phyloP scores from a whole-genome alignment of 768 basidiomycete genomes.

The Stropharia rugosoannulata region DNA sequence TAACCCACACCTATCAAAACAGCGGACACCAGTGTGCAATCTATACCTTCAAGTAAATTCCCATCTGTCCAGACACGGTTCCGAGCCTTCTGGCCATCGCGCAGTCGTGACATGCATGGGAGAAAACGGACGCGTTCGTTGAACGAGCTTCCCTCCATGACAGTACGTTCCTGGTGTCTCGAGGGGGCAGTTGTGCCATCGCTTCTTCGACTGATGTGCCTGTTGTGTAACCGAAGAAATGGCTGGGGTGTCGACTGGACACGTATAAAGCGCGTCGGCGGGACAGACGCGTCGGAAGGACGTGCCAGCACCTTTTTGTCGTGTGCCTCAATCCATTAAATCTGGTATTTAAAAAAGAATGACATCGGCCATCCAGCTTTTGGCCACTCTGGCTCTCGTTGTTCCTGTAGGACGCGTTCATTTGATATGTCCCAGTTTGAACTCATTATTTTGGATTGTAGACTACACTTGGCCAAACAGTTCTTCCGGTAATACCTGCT shows the following conservation, averaged over 20 bases:
- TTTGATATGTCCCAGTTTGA: background rate
- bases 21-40: background rate
- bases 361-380: conserved; percentile 1
- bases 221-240: conserved; percentile 6
- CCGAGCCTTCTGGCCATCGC: conserved; percentile 4
- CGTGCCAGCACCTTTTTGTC: conserved; percentile 13
- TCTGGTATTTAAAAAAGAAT: conserved; percentile 1
- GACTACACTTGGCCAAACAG: conserved; percentile 10
- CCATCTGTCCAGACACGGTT: conserved; percentile 7
- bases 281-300: conserved; percentile 10
- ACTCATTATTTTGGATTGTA: background rate
- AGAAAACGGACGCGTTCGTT: conserved; percentile 5
- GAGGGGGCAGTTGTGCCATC: conserved; percentile 13
- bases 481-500: conserved; percentile 23
- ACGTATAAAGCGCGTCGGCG: conserved; percentile 13
- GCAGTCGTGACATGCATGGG: conserved; percentile 13
- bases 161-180: conserved; percentile 16
- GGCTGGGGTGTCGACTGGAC: background rate
- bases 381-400: conserved; percentile 7
- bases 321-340: background rate
- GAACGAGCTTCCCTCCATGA: conserved; percentile 2
- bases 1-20: conserved; percentile 8
- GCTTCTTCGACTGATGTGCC: conserved; percentile 13
- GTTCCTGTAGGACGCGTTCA: conserved; percentile 9
- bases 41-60: conserved; percentile 5